Evolutionary conservation across 2,329 filamentous ascomycete species (phyloP).

Genomic region (Rhytidhysteron rufulum): DNA sequence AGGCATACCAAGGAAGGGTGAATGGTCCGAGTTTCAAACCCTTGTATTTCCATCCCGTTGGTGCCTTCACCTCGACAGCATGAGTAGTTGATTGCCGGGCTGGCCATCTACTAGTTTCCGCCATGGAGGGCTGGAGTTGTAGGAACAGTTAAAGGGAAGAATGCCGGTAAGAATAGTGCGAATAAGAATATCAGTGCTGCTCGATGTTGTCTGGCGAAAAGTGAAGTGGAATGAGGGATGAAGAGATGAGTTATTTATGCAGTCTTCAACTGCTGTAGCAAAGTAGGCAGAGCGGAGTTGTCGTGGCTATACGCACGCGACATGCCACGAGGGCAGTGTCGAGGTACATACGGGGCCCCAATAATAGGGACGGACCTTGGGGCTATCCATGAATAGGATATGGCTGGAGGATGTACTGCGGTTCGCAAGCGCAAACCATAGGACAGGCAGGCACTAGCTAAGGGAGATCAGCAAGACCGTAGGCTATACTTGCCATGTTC

Average conservation of each 20-base stretch:
- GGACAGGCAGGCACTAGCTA: too few species aligned
- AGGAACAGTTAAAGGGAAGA: neutral
- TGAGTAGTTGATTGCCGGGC: constrained; percentile 5
- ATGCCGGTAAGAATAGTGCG: too few species aligned
- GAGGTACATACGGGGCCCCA: too few species aligned
- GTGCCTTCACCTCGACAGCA: constrained; percentile 11
- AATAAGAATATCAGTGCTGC: neutral
- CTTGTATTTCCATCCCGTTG: constrained; percentile 42
- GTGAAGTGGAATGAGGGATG: constrained; percentile 1
- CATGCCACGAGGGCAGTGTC: too few species aligned
- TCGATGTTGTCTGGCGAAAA: too few species aligned
- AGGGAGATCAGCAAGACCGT: too few species aligned
- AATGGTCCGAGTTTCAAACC: constrained; percentile 34
- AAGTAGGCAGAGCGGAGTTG: neutral
- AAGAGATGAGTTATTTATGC: constrained; percentile 1
- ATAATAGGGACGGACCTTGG: too few species aligned
- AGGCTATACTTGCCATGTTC: too few species aligned
- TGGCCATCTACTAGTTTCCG: too few species aligned
- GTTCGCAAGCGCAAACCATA: neutral
- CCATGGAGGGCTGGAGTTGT: constrained; percentile 3
- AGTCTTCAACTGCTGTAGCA: neutral
- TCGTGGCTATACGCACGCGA: too few species aligned
- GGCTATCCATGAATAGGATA: too few species aligned
- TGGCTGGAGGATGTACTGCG: too few species aligned
- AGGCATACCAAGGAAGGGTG: constrained; percentile 43